Conservation (phyloP, 73 alveolate genomes). For the Stentor roeselii region DNA sequence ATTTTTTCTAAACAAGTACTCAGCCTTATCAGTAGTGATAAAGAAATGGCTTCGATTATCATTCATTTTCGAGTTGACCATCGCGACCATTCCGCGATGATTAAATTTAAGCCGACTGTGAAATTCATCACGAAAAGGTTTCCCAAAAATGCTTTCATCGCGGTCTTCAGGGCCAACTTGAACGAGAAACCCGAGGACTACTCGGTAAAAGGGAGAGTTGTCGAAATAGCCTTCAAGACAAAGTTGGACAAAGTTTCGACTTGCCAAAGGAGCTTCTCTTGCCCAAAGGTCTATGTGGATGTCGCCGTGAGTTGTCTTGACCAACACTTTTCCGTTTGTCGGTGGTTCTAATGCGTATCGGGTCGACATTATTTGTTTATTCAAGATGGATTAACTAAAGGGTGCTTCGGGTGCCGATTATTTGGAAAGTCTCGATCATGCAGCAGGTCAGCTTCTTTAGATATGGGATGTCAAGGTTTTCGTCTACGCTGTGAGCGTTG, state of each 20-base stretch:
- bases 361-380: conserved; percentile 30
- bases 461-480: conserved; percentile 64
- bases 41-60: conserved; percentile 60
- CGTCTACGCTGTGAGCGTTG: conserved; percentile 88
- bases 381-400: neutral
- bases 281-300: conserved; percentile 87
- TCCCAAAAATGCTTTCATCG: conserved; percentile 83
- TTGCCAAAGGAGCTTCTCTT: conserved; percentile 87
- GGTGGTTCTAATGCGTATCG: conserved; percentile 37
- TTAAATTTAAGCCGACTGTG: conserved; percentile 80
- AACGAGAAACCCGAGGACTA: conserved; percentile 83
- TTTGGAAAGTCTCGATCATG: conserved; percentile 25
- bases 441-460: conserved; percentile 62
- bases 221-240: conserved; percentile 91
- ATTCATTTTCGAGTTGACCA: conserved; percentile 63
- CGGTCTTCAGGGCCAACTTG: conserved; percentile 93
- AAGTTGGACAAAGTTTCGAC: conserved; percentile 87
- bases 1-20: conserved; percentile 66
- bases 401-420: neutral
- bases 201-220: conserved; percentile 80
- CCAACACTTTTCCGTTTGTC: conserved; percentile 44
- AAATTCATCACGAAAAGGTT: conserved; percentile 87
- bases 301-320: conserved; percentile 59
- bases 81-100: conserved; percentile 95
- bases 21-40: conserved; percentile 56